phyloP scores from a whole-genome alignment of 2,329 filamentous ascomycete species.

The Nectriaceae sp. region DNA sequence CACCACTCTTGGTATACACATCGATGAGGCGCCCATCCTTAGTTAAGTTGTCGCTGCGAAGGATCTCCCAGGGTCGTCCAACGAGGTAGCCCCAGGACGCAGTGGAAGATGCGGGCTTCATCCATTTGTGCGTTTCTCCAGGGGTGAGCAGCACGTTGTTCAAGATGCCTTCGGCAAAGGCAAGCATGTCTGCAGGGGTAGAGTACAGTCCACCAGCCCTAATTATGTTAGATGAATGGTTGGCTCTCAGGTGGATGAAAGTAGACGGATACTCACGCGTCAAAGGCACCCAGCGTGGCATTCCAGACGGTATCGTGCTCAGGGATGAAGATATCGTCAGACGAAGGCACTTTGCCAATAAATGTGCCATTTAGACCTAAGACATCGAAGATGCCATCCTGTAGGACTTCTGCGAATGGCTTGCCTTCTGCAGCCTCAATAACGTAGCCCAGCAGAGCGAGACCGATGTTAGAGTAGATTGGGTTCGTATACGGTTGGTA shows the following conservation, averaged over 20 bases:
- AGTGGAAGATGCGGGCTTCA: constrained; percentile 44
- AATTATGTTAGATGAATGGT: background rate
- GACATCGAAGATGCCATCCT: constrained; percentile 42
- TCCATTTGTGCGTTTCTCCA: constrained; percentile 44
- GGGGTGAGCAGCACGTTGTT: constrained; percentile 42
- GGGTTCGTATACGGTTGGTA: constrained; percentile 47
- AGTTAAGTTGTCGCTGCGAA: constrained; percentile 38
- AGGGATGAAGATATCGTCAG: constrained; percentile 38
- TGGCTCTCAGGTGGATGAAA: too few relatives aligned
- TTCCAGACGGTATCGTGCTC: constrained; percentile 36
- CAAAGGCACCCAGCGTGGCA: constrained; percentile 34
- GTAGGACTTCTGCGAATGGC: constrained; percentile 39
- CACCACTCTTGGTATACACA: constrained; percentile 49
- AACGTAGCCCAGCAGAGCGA: constrained; percentile 45
- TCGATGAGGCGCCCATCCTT: constrained; percentile 44
- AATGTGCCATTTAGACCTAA: constrained; percentile 44
- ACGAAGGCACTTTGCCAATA: constrained; percentile 33
- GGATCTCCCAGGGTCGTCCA: constrained; percentile 51
- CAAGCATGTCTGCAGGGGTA: constrained; percentile 42
- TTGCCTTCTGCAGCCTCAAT: constrained; percentile 46
- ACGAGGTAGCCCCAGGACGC: constrained; percentile 39
- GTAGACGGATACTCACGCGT: constrained; percentile 29
- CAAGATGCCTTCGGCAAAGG: constrained; percentile 44
- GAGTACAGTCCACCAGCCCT: constrained; percentile 45
- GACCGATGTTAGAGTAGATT: constrained; percentile 51